Conservation (phyloP, 2,329 filamentous ascomycete species). For the Chaetomiaceae sp. region DNA sequence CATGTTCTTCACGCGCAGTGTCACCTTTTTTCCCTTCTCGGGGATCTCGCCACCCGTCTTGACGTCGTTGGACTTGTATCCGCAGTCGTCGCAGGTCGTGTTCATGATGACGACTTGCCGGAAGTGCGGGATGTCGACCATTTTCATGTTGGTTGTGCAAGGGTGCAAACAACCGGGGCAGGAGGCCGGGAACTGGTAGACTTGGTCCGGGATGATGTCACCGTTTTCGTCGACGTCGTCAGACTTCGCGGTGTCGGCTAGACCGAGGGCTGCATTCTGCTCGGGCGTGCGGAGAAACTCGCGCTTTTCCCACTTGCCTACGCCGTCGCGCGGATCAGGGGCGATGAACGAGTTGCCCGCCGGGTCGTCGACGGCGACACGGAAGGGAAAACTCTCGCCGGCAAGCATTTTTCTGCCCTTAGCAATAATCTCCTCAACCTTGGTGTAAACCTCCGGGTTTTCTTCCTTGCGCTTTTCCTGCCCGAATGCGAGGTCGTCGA, state of each 20-base stretch:
- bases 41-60: slow-evolving; percentile 95
- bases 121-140: slow-evolving; percentile 97
- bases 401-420: slow-evolving; percentile 73
- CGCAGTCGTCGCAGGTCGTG: slow-evolving; percentile 86
- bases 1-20: slow-evolving; percentile 61
- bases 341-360: slow-evolving; percentile 97
- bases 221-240: slow-evolving; percentile 50
- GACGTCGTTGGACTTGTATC: slow-evolving; percentile 93
- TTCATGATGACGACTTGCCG: slow-evolving; percentile 96
- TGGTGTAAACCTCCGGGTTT: slow-evolving; percentile 70
- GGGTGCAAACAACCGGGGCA: slow-evolving; percentile 86
- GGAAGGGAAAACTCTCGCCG: slow-evolving; percentile 79
- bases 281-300: slow-evolving; percentile 79
- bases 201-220: slow-evolving; percentile 87
- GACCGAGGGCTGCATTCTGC: slow-evolving; percentile 81
- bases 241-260: slow-evolving; percentile 60
- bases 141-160: slow-evolving; percentile 95
- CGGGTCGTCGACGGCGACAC: slow-evolving; percentile 80
- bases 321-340: slow-evolving; percentile 70
- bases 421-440: slow-evolving; percentile 71
- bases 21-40: slow-evolving; percentile 78
- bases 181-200: slow-evolving; percentile 86
- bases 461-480: slow-evolving; percentile 78
- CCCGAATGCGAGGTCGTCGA: slow-evolving; percentile 74
- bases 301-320: slow-evolving; percentile 83